These are phyloP conservation scores for Calonectria hongkongensis DNA, from an alignment of 2,329 filamentous ascomycete genomes.

Conservation along the genomic window DNA sequence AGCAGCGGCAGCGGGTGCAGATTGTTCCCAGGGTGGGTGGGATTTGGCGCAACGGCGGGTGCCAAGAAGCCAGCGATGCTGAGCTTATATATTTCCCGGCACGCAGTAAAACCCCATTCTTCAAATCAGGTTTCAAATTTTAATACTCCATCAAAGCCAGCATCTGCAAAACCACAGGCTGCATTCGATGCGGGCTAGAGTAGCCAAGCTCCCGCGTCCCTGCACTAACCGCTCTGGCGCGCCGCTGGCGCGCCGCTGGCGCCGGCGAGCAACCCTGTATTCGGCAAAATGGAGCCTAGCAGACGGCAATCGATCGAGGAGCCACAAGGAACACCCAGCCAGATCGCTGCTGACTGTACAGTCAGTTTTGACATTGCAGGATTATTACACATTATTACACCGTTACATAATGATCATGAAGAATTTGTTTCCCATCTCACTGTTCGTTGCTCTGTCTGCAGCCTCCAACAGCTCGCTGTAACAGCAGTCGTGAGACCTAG, in stretches of 20 bases:
- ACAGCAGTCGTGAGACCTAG: too few species aligned
- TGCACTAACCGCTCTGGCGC: slow-evolving; percentile 14
- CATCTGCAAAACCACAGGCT: background rate
- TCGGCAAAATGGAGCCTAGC: background rate
- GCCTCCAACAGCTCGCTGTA: too few species aligned
- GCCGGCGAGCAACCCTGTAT: slow-evolving; percentile 34
- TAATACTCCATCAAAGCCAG: background rate
- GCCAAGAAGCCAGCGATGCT: background rate
- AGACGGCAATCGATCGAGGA: slow-evolving; percentile 20
- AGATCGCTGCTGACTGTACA: background rate
- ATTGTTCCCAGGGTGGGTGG: slow-evolving; percentile 15
- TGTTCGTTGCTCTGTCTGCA: background rate
- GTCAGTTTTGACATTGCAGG: background rate
- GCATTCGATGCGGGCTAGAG: background rate
- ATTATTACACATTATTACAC: slow-evolving; percentile 22
- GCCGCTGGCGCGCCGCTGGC: slow-evolving; percentile 18
- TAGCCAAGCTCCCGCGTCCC: slow-evolving; percentile 5
- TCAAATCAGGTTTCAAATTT: background rate
- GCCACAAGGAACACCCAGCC: slow-evolving; percentile 11
- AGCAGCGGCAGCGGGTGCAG: background rate
- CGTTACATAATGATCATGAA: background rate
- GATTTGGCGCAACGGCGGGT: background rate
- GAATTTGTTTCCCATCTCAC: background rate
- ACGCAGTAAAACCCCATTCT: background rate
- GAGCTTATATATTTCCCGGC: slow-evolving; percentile 1